Percentiles rank a stretch among this genome's conserved stretches.
Conservation (phyloP, 257 asterid species). For the Rubia yunnanensis region DNA sequence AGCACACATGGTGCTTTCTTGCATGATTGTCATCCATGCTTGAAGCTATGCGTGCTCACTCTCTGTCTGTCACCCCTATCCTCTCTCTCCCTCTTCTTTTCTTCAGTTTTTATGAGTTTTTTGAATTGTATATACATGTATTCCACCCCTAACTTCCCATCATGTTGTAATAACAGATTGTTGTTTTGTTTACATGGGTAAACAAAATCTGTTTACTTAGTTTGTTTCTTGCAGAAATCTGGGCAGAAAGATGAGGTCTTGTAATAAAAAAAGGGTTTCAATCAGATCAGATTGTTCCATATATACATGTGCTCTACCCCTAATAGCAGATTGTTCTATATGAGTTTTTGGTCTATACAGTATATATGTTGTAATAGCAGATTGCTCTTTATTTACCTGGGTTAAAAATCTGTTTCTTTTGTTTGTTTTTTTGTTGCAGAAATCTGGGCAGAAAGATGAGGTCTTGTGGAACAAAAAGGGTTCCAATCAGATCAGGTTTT, state of each 20-base stretch:
- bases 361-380: too few species aligned
- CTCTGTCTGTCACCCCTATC: constrained; percentile 78
- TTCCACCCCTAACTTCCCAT: background rate
- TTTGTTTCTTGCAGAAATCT: background rate
- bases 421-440: background rate
- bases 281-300: background rate
- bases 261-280: background rate
- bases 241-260: background rate
- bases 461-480: background rate
- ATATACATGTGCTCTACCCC: too few species aligned
- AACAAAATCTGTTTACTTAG: too few species aligned
- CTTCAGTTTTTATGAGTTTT: background rate
- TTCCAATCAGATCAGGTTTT: background rate
- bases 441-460: background rate
- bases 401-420: background rate
- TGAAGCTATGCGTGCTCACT: constrained; percentile 80
- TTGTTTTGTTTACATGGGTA: too few species aligned
- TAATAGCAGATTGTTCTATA: too few species aligned
- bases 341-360: too few species aligned
- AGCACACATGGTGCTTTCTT: constrained; percentile 83
- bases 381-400: too few species aligned
- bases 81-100: constrained; percentile 17
- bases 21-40: constrained; percentile 44
- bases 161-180: too few species aligned
- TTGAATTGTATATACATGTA: background rate